These are phyloP conservation scores for Sporisorium exsertum DNA, from an alignment of 1,284 basidiomycete species.

Conservation along the genomic window DNA sequence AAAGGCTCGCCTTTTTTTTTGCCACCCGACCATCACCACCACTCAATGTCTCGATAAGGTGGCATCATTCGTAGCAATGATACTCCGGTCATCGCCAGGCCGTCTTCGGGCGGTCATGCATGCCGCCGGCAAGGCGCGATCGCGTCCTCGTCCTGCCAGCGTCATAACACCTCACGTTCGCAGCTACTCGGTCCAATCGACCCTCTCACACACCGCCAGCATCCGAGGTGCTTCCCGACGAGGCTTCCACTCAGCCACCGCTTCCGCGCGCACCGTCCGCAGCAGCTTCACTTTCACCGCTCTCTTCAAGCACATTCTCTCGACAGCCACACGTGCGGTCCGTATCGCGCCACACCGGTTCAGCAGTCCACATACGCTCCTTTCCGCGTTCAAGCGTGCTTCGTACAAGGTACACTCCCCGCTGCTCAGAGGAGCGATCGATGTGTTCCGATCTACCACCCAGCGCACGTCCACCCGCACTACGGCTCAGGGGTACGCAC, in stretches of 20 bases:
- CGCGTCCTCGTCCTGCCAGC: conserved; percentile 10
- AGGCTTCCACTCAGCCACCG: background rate
- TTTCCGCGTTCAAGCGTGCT: background rate
- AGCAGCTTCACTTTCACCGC: background rate
- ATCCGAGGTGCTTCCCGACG: conserved; percentile 4
- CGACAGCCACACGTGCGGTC: background rate
- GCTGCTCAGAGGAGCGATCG: conserved; percentile 19
- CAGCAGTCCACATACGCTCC: background rate
- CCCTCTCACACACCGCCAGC: background rate
- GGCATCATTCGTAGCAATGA: conserved; percentile 6
- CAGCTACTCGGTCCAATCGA: background rate
- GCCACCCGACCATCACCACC: conserved; percentile 6
- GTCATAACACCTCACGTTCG: conserved; percentile 3
- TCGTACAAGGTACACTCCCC: conserved; percentile 8
- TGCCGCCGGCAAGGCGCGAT: conserved; percentile 1
- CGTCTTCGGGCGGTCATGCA: conserved; percentile 13
- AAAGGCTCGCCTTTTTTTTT: background rate
- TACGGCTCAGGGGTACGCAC: conserved; percentile 8
- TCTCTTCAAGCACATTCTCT: background rate
- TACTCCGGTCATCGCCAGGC: conserved; percentile 25
- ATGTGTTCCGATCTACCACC: conserved; percentile 11
- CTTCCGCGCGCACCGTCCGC: background rate
- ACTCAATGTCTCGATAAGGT: too few species aligned
- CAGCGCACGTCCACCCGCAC: background rate
- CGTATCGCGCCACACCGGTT: background rate